Evolutionary conservation across 108 stramenopile genomes (phyloP).

Genomic region (Schizochytrium sp.): DNA sequence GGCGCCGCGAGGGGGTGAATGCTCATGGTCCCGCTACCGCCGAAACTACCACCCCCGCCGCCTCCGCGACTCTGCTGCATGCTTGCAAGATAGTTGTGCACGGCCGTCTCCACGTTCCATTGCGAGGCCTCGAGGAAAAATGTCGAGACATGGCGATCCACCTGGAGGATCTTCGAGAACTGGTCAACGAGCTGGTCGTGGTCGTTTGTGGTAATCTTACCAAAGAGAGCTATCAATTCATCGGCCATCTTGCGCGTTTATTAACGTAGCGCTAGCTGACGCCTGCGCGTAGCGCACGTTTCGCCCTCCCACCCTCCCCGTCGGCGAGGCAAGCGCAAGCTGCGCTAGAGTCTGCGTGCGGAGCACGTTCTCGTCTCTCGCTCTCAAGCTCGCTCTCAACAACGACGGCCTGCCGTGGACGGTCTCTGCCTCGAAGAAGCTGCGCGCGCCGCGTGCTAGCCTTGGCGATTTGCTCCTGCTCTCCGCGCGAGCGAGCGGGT

Average conservation of each 20-base stretch:
- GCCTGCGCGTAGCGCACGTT: no score
- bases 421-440: no score
- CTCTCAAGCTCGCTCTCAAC: no score
- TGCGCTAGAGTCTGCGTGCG: no score
- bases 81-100: constrained; percentile 2
- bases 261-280: no score
- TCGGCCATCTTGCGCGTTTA: background rate
- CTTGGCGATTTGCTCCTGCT: no score
- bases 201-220: constrained; percentile 10
- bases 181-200: constrained; percentile 5
- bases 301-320: no score
- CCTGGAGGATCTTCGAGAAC: background rate
- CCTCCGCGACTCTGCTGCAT: background rate
- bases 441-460: no score
- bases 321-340: no score
- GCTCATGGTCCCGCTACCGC: background rate
- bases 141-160: background rate
- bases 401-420: no score
- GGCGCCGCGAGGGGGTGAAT: background rate
- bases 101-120: constrained; percentile 17
- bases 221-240: background rate
- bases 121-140: constrained; percentile 13
- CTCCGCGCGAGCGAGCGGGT: no score
- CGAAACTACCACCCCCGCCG: background rate
- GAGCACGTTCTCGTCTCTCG: no score